Conservation (phyloP, 345 rosid genomes). For the Camelina hispida region DNA sequence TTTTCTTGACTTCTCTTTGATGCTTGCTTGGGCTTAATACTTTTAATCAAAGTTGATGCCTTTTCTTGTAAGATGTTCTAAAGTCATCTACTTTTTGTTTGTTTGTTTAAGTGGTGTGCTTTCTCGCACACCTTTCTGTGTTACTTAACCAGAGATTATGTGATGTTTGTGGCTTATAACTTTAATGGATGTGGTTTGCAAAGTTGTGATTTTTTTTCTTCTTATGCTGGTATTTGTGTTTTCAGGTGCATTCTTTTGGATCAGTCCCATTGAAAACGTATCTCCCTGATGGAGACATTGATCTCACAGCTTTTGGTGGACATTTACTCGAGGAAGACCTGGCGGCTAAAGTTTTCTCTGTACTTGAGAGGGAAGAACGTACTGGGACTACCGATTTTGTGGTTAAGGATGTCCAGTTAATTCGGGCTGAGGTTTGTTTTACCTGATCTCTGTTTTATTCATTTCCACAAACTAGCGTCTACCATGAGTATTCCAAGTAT, state of each 20-base stretch:
- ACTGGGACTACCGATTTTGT: constrained; percentile 60
- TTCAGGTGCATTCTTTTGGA: constrained; percentile 87
- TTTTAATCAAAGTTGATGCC: not conserved
- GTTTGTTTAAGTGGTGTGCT: constrained; percentile 3
- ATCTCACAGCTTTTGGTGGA: constrained; percentile 81
- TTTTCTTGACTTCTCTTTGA: constrained; percentile 2
- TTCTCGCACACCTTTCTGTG: not conserved
- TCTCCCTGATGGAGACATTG: constrained; percentile 98
- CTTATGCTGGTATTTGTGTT: constrained; percentile 25
- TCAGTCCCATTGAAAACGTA: constrained; percentile 94
- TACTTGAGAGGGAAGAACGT: constrained; percentile 74
- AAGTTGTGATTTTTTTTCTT: constrained; percentile 20
- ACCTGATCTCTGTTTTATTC: constrained; percentile 7
- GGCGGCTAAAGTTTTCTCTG: constrained; percentile 59
- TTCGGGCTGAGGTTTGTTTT: constrained; percentile 72
- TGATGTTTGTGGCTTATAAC: constrained; percentile 9
- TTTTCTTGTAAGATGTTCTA: constrained; percentile 3
- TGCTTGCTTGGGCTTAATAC: not conserved
- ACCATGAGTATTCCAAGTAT: constrained; percentile 12
- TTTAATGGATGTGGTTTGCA: not conserved
- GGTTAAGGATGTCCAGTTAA: constrained; percentile 76
- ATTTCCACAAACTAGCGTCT: not conserved
- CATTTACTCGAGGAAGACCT: constrained; percentile 61
- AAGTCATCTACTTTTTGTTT: not conserved
- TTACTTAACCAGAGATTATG: not conserved